Conservation (phyloP, 1,284 basidiomycete genomes). For the Moniliella sp. region DNA sequence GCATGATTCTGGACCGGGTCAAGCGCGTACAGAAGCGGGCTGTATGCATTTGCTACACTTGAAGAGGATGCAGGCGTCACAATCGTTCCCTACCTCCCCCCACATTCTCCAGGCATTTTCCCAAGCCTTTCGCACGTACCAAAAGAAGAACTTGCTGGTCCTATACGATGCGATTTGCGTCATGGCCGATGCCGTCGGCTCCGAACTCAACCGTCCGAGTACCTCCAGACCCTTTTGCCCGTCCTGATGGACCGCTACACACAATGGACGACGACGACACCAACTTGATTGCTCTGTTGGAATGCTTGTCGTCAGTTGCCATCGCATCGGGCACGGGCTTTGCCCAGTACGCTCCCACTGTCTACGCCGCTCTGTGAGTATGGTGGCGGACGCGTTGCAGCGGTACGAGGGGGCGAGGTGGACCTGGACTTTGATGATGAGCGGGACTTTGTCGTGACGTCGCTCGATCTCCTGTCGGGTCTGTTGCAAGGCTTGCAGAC, state of each 20-base stretch:
- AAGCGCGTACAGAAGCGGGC: conserved; percentile 95
- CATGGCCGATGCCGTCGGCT: conserved; percentile 79
- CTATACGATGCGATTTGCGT: conserved; percentile 95
- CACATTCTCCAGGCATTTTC: conserved; percentile 84
- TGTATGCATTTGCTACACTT: conserved; percentile 91
- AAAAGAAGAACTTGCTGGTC: conserved; percentile 97
- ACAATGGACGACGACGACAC: conserved; percentile 71
- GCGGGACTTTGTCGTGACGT: conserved; percentile 55
- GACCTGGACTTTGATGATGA: conserved; percentile 14
- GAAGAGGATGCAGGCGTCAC: conserved; percentile 86
- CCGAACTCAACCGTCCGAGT: conserved; percentile 64
- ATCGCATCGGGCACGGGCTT: conserved; percentile 88
- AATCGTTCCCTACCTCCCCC: conserved; percentile 70
- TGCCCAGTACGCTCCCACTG: conserved; percentile 63
- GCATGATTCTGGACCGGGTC: conserved; percentile 96
- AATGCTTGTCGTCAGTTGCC: conserved; percentile 92
- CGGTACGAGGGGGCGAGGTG: conserved; percentile 29
- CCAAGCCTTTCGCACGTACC: conserved; percentile 88
- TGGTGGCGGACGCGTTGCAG: conserved; percentile 67
- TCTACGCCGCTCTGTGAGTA: conserved; percentile 75
- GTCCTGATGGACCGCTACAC: conserved; percentile 68
- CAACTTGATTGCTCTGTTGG: conserved; percentile 62
- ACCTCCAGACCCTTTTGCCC: conserved; percentile 87
- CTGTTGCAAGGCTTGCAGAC: conserved; percentile 78
- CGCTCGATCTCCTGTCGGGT: conserved; percentile 80